These are phyloP conservation scores for Colletotrichum orchidophilum DNA, from an alignment of 2,329 filamentous ascomycete species.

Conservation along the genomic window DNA sequence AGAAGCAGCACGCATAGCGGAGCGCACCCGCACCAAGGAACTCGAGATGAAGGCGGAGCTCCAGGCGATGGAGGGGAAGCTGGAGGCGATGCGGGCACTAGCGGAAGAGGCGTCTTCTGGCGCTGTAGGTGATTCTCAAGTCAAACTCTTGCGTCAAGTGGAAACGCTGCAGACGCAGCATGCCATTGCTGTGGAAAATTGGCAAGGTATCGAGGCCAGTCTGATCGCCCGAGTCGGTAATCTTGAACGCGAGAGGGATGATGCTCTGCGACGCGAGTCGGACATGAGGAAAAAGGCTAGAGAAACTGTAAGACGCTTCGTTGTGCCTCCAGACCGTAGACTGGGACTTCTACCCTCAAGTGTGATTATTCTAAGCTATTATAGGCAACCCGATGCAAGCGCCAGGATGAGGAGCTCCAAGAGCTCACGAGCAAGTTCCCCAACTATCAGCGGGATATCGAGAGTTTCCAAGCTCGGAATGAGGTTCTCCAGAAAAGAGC, in stretches of 20 bases:
- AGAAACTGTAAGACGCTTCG: slow-evolving; percentile 74
- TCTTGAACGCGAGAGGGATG: slow-evolving; percentile 91
- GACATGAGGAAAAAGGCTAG: slow-evolving; percentile 91
- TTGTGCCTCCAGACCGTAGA: background rate
- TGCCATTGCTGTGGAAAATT: slow-evolving; percentile 92
- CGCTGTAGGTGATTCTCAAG: slow-evolving; percentile 82
- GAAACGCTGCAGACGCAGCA: slow-evolving; percentile 97
- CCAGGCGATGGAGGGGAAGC: slow-evolving; percentile 82
- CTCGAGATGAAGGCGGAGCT: slow-evolving; percentile 83
- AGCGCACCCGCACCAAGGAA: slow-evolving; percentile 74
- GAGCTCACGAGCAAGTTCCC: slow-evolving; percentile 70
- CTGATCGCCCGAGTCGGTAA: slow-evolving; percentile 79
- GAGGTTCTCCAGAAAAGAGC: slow-evolving; percentile 71
- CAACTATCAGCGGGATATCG: slow-evolving; percentile 71
- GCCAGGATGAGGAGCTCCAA: slow-evolving; percentile 85
- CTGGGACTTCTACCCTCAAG: background rate
- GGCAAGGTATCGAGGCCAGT: slow-evolving; percentile 94
- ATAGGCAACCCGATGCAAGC: slow-evolving; percentile 71
- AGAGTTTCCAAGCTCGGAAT: slow-evolving; percentile 66
- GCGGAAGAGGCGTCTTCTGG: slow-evolving; percentile 92
- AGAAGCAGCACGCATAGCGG: slow-evolving; percentile 76
- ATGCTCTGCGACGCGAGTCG: slow-evolving; percentile 81
- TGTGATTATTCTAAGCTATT: slow-evolving; percentile 37
- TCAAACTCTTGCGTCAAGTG: slow-evolving; percentile 90
- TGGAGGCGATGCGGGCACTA: slow-evolving; percentile 85